These are phyloP conservation scores for Priceomyces carsonii DNA, from an alignment of 805 yeast genomes.

Conservation along the genomic window DNA sequence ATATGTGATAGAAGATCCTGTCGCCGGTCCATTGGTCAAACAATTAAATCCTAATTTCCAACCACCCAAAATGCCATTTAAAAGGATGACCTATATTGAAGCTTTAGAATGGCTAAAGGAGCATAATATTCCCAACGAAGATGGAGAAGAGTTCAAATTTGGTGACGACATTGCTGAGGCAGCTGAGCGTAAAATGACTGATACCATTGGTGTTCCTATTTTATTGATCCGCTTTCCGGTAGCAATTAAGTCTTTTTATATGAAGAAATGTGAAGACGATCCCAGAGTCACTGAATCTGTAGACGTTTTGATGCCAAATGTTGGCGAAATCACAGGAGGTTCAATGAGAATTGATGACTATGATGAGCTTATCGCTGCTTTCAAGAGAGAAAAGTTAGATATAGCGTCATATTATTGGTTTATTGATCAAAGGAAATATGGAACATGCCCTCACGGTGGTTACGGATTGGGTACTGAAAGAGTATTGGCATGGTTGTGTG, in stretches of 20 bases:
- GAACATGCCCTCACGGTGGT: constrained; percentile 98
- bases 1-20: constrained; percentile 83
- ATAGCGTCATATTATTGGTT: constrained; percentile 92
- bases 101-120: constrained; percentile 97
- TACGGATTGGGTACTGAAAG: constrained; percentile 98
- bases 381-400: constrained; percentile 88
- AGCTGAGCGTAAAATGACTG: constrained; percentile 98
- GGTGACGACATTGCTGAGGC: constrained; percentile 99
- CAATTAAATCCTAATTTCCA: constrained; percentile 91
- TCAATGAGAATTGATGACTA: constrained; percentile 91
- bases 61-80: constrained; percentile 83
- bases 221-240: constrained; percentile 93
- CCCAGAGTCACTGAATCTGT: constrained; percentile 96
- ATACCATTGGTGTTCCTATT: constrained; percentile 89
- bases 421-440: constrained; percentile 92
- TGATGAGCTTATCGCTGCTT: constrained; percentile 85
- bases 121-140: constrained; percentile 92
- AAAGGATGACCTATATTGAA: constrained; percentile 85
- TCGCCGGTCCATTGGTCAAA: constrained; percentile 85
- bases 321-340: constrained; percentile 98
- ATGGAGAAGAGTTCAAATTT: constrained; percentile 86
- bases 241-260: constrained; percentile 96
- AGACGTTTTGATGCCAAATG: constrained; percentile 98
- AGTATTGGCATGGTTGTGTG: constrained; percentile 96
- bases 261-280: constrained; percentile 89